These are phyloP conservation scores for Purpureocillium takamizusanense DNA, from an alignment of 2,329 filamentous ascomycete genomes.

Conservation along the genomic window DNA sequence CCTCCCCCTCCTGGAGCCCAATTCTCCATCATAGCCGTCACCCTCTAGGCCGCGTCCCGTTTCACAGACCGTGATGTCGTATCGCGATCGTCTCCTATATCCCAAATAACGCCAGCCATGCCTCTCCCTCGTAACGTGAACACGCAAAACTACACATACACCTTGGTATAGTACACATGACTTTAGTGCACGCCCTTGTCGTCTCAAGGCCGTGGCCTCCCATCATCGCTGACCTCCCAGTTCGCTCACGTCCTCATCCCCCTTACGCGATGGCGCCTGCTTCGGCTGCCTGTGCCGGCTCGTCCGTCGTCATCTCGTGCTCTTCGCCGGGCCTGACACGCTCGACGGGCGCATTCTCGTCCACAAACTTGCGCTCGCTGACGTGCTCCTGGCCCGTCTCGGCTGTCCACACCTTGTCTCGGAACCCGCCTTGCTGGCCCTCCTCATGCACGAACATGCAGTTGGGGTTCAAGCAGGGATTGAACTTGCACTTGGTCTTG, in stretches of 20 bases:
- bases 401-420: slow-evolving; percentile 86
- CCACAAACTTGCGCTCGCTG: slow-evolving; percentile 81
- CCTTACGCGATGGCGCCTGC: slow-evolving; percentile 10
- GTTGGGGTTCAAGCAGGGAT: slow-evolving; percentile 79
- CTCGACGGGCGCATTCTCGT: slow-evolving; percentile 60
- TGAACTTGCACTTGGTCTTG: slow-evolving; percentile 79
- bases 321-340: slow-evolving; percentile 53
- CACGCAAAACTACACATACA: slow-evolving; percentile 1
- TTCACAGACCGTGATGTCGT: too few species aligned
- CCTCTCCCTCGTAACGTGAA: slow-evolving; percentile 10
- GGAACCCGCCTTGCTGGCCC: slow-evolving; percentile 76
- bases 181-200: too few species aligned
- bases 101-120: slow-evolving; percentile 4
- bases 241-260: too few species aligned
- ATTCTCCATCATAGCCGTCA: too few species aligned
- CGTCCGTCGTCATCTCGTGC: slow-evolving; percentile 27
- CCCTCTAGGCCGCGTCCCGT: too few species aligned
- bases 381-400: slow-evolving; percentile 54
- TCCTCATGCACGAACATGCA: slow-evolving; percentile 88
- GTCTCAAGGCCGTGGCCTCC: too few species aligned
- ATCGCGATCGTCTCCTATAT: too few species aligned
- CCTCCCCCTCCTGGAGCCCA: too few species aligned
- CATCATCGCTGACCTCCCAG: too few species aligned
- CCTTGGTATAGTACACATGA: too few species aligned
- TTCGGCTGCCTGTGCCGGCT: slow-evolving; percentile 24